Percentiles rank a stretch among this genome's conserved stretches.
phyloP scores from a whole-genome alignment of 1,284 basidiomycete species.

The Phellinidium pouzarii region DNA sequence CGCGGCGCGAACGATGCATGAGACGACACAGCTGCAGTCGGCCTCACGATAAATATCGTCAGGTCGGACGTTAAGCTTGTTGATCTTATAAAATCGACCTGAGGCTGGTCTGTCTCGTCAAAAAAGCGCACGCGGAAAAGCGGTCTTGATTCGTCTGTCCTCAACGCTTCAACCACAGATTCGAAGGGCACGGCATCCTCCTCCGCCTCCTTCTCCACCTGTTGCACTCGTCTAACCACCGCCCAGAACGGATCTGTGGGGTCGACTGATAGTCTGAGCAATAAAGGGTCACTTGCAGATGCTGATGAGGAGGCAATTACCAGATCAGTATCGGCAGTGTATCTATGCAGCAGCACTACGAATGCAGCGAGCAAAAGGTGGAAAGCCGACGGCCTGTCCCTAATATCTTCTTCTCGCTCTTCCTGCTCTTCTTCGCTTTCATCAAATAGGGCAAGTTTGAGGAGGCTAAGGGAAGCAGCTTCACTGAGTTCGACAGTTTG shows the following conservation, averaged over 20 bases:
- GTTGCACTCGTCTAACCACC: conserved; percentile 81
- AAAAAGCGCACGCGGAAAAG: conserved; percentile 96
- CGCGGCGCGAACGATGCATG: conserved; percentile 68
- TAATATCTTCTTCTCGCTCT: conserved; percentile 39
- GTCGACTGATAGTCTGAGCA: conserved; percentile 82
- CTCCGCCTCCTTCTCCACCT: conserved; percentile 82
- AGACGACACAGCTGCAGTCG: conserved; percentile 47
- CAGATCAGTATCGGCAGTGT: conserved; percentile 94
- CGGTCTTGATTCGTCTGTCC: conserved; percentile 52
- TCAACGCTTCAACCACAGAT: conserved; percentile 67
- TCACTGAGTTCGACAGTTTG: conserved; percentile 60
- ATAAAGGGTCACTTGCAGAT: conserved; percentile 71
- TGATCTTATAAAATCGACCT: conserved; percentile 70
- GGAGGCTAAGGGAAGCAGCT: conserved; percentile 60
- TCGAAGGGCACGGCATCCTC: conserved; percentile 83
- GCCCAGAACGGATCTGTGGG: conserved; percentile 90
- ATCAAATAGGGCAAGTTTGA: conserved; percentile 72
- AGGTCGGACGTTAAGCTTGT: conserved; percentile 88
- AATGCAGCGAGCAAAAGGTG: conserved; percentile 92
- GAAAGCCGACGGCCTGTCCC: conserved; percentile 72
- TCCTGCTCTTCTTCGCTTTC: conserved; percentile 50
- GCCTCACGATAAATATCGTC: conserved; percentile 73
- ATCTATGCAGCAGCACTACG: conserved; percentile 86
- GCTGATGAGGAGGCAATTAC: conserved; percentile 89
- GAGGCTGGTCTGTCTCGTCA: conserved; percentile 77